Base-by-base conservation (phyloP, 2,329 filamentous ascomycete species). In the Orbilia quercus region DNA sequence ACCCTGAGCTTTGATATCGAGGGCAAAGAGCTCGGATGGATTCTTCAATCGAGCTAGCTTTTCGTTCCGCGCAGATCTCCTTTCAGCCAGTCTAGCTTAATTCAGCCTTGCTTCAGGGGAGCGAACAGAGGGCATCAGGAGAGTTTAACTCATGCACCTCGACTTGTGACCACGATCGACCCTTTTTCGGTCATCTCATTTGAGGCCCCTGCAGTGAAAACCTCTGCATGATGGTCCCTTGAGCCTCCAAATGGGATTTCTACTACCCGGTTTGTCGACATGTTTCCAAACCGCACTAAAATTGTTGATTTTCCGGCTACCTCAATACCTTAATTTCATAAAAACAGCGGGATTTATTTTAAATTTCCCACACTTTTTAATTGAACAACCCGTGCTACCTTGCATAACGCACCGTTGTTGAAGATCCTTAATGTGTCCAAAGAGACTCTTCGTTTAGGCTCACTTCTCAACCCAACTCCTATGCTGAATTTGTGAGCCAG, bases 171-270 rank as follows among this genome's bases (percentile, higher is more conserved):
- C 20, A 7, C 28, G 45, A 64, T 36, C 47, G 7, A 31, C n/a
- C 22, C 9, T 2, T 34, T 53, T 22, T 34, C 22, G 14, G 11
- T 48, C 40, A 54, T 45, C 18, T 34, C 31, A 34, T 64, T 45
- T 47, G n/a, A 16, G 59, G 54, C 16, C 23, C 47, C 28, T 44
- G 57, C 47, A 31, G 47, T 38, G 3, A 16, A 20, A 40, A 23
- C 20, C 36, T n/a, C 20, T 18, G 23, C 28, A 7, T 57, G 50
- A 28, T 25, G 18, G 50, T 57, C 53, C 20, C 47, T 36, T 54
- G n/a, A 20, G 25, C 54, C 28, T 34, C 44, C 14, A 18, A 65
- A 55, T 64, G 18, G 28, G 42, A 50, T 55, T 42, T 47, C 28
- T 28, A 25, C n/a, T 20, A 54, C 51, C 14, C 31, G 18, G 53